Base-by-base conservation (phyloP, 805 yeast species). In the Barnettozyma populi region DNA sequence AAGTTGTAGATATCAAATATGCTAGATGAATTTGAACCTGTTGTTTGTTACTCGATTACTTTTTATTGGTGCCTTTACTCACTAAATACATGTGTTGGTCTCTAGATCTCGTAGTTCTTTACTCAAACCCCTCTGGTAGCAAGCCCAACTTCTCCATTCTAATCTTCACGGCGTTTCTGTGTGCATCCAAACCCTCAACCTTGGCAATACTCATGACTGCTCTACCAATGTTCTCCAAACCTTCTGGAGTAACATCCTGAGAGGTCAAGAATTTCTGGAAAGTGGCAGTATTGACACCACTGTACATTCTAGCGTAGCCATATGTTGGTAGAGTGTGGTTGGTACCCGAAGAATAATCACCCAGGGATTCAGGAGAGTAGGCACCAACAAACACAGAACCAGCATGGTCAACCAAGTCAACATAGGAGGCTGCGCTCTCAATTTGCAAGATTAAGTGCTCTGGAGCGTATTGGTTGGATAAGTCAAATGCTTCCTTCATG, bases 321-420 rank as follows among this genome's bases (percentile, higher is more conserved):
- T 94, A 94, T 0, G 99, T 94, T 50, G 99, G 99, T 59, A 94
- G 76, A 0, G 99, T 94, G 71, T 94, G 99, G 75, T 94, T 94
- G 5, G 99, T 94, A 65, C 99, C 99, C 51, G 90, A 80, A 0
- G 97, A 90, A 71, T 94, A 94, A 71, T 94, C 99, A 62, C 99
- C 99, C 67, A 97, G 90, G 3, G 96, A 86, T 67, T 94, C 99
- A 44, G 99, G 99, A 2, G 97, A 86, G 66, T 86, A 86, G 4
- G 92, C 85, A 40, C 99, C 99, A 47, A 94, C 97, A 62, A 94
- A 94, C 21, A 94, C 94, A 29, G 95, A 85, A 36, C 99, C 99
- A 6, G 99, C 99, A 64, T 94, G 84, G 53, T 86, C 84, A 32
- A 94, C 90, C 54, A 76, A 69, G 27, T 78, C 74, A 37, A 94